A percentile compares a stretch with the other conserved stretches of the same genome.
Conservation (phyloP, 495 filamentous ascomycete species). For the Hypomontagnella submonticulosa region DNA sequence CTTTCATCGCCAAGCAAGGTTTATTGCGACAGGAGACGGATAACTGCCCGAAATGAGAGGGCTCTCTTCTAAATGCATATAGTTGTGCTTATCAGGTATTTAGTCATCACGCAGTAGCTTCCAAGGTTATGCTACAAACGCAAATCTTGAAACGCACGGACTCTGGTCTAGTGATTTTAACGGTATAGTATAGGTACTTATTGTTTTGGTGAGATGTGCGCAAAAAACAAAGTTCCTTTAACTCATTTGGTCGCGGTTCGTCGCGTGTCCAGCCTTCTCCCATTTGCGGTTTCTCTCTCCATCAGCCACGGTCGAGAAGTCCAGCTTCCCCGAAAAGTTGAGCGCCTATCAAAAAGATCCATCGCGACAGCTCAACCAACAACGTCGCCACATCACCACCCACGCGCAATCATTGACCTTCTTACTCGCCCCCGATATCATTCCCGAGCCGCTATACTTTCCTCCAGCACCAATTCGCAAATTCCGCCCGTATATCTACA, state of each 20-base stretch:
- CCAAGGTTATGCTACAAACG: not conserved
- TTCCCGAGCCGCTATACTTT: conserved; percentile 1
- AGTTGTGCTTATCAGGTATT: too few relatives aligned
- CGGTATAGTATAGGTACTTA: conserved; percentile 34
- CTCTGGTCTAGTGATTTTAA: not conserved
- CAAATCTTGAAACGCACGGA: conserved; percentile 22
- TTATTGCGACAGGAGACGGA: too few relatives aligned
- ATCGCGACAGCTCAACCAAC: conserved; percentile 28
- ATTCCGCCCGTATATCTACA: conserved; percentile 6
- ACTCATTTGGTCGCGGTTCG: conserved; percentile 43
- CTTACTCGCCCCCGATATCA: conserved; percentile 2
- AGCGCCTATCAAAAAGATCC: conserved; percentile 29
- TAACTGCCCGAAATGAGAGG: too few relatives aligned
- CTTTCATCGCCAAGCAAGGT: not conserved
- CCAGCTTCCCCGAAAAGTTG: conserved; percentile 29
- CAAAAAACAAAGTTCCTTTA: conserved; percentile 37
- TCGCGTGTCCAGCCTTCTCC: conserved; percentile 44
- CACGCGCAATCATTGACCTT: conserved; percentile 20
- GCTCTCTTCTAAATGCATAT: too few relatives aligned
- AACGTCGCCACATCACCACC: conserved; percentile 23
- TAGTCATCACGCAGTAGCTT: not conserved
- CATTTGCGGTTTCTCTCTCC: conserved; percentile 20
- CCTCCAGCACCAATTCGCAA: conserved; percentile 30
- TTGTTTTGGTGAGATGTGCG: conserved; percentile 13
- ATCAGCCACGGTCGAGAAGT: conserved; percentile 36